Evolutionary conservation across 176 grass and related monocot genomes (phyloP), one percentile per base, ranked within the genome.

Genomic region (Puya raimondii): DNA sequence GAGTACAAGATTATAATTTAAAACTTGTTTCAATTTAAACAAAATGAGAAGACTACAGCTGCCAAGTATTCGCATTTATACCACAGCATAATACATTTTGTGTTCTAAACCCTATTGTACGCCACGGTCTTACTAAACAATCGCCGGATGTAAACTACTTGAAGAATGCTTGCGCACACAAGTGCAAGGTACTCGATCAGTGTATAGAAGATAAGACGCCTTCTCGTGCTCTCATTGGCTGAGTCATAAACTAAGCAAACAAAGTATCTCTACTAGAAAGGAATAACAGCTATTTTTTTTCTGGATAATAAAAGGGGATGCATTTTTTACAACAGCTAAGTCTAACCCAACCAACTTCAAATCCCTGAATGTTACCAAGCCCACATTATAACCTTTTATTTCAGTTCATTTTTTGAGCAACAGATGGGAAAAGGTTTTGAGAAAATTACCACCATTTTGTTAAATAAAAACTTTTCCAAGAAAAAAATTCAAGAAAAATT

Each of bases 171-270:
- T 4, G 89, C 89, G 2, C 66, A 80, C 70, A 89, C 86, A 50
- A 99, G 77, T 23, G 90, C 90, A 53, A 90, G 12, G 50, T 99
- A 99, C 75, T 99, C 94, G 0, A 72, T 81, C 49, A 93, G 63
- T 1, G 94, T 93, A 73, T 99, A 99, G 68, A 99, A 84, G 70
- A 87, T 84, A 49, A 99, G 83, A 4, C 94, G 86, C 68, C 68
- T 75, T 84, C 89, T 90, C n/a, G 94, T 99, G 80, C 94, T 99
- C 84, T 99, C 89, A 63, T 99, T 99, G 59, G 94, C 94, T 99
- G 83, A 79, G 23, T 23, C 65, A 79, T 48, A 16, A 66, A 71
- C 54, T 76, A 79, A 81, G 48, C 11, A 42, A 4, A 2, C 0
- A 23, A 12, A n/a, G 2, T 49, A 29, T 23, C 72, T 49, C 68